A percentile compares a stretch with the other conserved stretches of the same genome.
Conservation (phyloP, 2,329 filamentous ascomycete species). For the Anisogramma anomala region DNA sequence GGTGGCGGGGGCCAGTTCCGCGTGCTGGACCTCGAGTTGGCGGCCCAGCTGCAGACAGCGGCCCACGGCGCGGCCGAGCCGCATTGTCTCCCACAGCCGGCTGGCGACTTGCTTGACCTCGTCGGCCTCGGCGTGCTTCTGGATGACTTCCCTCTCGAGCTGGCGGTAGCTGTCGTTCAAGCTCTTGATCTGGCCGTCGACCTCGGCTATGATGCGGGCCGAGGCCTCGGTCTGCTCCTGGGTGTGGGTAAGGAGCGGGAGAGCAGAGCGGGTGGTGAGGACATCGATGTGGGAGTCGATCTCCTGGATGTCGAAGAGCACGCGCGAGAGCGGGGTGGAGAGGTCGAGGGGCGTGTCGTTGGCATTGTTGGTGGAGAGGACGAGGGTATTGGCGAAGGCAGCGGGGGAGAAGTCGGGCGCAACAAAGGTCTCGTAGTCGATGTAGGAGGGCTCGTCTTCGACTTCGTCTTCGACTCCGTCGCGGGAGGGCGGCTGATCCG, state of each 20-base stretch:
- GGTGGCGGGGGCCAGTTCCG: conserved; percentile 43
- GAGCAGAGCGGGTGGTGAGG: conserved; percentile 71
- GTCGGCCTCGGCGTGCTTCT: conserved; percentile 76
- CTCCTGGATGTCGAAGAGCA: conserved; percentile 93
- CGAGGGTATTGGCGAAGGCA: conserved; percentile 76
- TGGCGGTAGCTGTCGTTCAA: conserved; percentile 78
- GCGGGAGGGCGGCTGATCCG: conserved; percentile 18
- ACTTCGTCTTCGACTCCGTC: too few relatives aligned
- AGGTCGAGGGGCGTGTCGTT: conserved; percentile 85
- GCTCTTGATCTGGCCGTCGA: conserved; percentile 68
- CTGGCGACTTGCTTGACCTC: conserved; percentile 68
- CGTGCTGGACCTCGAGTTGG: conserved; percentile 77
- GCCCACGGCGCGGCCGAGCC: conserved; percentile 63
- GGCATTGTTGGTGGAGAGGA: conserved; percentile 82
- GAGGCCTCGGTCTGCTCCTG: conserved; percentile 62
- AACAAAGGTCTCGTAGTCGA: conserved; percentile 90
- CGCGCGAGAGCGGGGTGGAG: conserved; percentile 81
- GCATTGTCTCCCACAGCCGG: conserved; percentile 68
- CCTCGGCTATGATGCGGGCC: conserved; percentile 57
- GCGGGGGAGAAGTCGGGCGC: conserved; percentile 70
- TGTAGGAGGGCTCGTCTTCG: conserved; percentile 67
- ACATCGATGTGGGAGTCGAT: conserved; percentile 92
- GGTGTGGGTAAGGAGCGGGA: conserved; percentile 71
- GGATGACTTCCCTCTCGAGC: conserved; percentile 74
- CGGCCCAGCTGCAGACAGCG: conserved; percentile 71